phyloP scores from a whole-genome alignment of 2,329 filamentous ascomycete species.

The Plectosphaerella cucumerina region DNA sequence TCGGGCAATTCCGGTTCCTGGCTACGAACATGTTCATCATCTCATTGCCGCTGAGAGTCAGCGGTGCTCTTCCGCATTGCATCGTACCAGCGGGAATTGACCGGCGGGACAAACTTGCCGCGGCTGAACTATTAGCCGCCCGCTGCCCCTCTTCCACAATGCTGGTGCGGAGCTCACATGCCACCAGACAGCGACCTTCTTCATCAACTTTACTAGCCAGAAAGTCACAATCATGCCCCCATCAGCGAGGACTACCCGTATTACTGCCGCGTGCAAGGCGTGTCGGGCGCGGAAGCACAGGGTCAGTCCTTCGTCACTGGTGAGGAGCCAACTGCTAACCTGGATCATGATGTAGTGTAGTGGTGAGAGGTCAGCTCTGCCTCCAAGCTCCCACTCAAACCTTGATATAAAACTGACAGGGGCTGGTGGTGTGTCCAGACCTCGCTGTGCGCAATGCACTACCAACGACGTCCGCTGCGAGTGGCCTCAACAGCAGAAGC shows the following conservation, averaged over 20 bases:
- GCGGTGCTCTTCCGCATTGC: too few species aligned
- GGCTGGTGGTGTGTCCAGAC: neutral
- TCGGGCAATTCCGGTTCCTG: too few species aligned
- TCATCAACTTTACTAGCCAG: conserved; percentile 2
- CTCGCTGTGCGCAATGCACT: conserved; percentile 9
- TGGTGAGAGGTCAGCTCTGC: conserved; percentile 3
- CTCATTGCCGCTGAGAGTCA: too few species aligned
- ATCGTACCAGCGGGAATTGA: too few species aligned
- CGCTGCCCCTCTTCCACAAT: neutral
- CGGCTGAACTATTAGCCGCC: neutral
- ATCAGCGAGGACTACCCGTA: conserved; percentile 2
- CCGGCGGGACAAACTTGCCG: neutral
- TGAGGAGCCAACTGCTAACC: neutral
- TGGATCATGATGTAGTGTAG: conserved; percentile 5
- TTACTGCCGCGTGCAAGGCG: conserved; percentile 7
- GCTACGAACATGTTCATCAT: too few species aligned
- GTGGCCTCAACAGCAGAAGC: conserved; percentile 10
- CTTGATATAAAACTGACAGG: neutral
- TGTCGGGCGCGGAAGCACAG: conserved; percentile 10
- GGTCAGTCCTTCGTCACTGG: neutral
- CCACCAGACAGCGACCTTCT: neutral
- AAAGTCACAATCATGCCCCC: neutral
- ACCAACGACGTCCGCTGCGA: conserved; percentile 7
- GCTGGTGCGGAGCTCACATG: neutral
- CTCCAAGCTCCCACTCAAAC: neutral